These are phyloP conservation scores for Penicillium sp. DNA, from an alignment of 2,329 filamentous ascomycete species.

Conservation along the genomic window DNA sequence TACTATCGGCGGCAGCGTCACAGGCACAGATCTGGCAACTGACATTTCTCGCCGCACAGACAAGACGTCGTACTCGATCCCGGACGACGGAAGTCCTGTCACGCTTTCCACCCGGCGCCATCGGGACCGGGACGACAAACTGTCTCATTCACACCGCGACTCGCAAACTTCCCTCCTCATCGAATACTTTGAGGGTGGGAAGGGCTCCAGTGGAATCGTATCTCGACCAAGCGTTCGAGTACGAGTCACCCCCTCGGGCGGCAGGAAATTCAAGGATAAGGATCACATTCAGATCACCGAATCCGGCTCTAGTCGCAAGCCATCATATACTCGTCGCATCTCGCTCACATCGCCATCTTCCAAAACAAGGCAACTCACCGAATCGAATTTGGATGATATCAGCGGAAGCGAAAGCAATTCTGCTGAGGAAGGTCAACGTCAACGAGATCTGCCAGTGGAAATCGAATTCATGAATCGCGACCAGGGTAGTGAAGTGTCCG, in stretches of 20 bases:
- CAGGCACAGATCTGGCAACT: conserved; percentile 50
- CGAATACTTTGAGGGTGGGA: conserved; percentile 88
- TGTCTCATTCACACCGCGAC: conserved; percentile 54
- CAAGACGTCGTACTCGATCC: conserved; percentile 52
- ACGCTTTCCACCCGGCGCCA: conserved; percentile 73
- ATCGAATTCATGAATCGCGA: conserved; percentile 76
- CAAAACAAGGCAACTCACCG: conserved; percentile 34
- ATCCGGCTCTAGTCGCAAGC: conserved; percentile 70
- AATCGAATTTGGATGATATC: conserved; percentile 57
- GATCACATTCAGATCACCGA: conserved; percentile 88
- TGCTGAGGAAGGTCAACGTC: conserved; percentile 72
- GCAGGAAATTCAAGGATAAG: conserved; percentile 53
- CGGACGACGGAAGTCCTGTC: conserved; percentile 69
- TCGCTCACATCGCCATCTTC: conserved; percentile 54
- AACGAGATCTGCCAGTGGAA: conserved; percentile 72
- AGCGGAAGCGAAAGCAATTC: conserved; percentile 76
- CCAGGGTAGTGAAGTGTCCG: conserved; percentile 66
- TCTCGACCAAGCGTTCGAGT: conserved; percentile 81
- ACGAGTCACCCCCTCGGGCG: conserved; percentile 73
- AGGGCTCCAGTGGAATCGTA: conserved; percentile 53
- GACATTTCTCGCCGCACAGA: conserved; percentile 53
- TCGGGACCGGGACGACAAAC: conserved; percentile 60
- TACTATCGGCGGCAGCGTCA: conserved; percentile 44
- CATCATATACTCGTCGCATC: conserved; percentile 68
- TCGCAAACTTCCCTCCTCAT: conserved; percentile 91